Evolutionary conservation across 805 yeast species (phyloP).

Genomic region (Ogataea neopini): DNA sequence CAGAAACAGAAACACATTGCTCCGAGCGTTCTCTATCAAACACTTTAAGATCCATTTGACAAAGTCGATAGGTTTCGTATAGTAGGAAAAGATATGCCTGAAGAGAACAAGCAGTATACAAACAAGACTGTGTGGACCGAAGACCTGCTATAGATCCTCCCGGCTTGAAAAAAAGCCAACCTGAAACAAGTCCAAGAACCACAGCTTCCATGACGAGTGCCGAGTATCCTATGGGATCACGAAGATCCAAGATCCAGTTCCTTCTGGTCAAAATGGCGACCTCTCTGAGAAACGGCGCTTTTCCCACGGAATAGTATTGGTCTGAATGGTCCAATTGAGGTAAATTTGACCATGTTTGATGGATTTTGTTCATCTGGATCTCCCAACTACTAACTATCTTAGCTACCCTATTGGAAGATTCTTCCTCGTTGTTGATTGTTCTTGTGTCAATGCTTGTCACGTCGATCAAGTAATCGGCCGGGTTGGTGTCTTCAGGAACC

Average conservation of each 20-base stretch:
- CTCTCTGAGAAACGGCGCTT: constrained; percentile 46
- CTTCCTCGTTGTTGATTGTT: constrained; percentile 36
- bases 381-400: constrained; percentile 43
- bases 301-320: constrained; percentile 24
- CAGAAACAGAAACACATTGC: constrained; percentile 61
- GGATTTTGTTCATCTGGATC: constrained; percentile 19
- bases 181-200: constrained; percentile 59
- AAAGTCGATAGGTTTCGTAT: constrained; percentile 60
- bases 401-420: constrained; percentile 37
- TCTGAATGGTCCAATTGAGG: no score
- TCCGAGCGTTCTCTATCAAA: constrained; percentile 73
- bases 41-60: constrained; percentile 53
- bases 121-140: constrained; percentile 54
- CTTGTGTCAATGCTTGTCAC: constrained; percentile 57
- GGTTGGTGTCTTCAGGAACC: constrained; percentile 52
- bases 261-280: constrained; percentile 45
- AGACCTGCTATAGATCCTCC: constrained; percentile 61
- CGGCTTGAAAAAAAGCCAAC: constrained; percentile 77
- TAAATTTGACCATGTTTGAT: no score
- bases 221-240: constrained; percentile 54
- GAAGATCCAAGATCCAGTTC: constrained; percentile 43
- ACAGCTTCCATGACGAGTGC: constrained; percentile 44
- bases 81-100: constrained; percentile 57
- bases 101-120: constrained; percentile 53
- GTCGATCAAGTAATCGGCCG: constrained; percentile 63